phyloP scores from a whole-genome alignment of 75 land plant genomes.

The Sequoiadendron giganteum region DNA sequence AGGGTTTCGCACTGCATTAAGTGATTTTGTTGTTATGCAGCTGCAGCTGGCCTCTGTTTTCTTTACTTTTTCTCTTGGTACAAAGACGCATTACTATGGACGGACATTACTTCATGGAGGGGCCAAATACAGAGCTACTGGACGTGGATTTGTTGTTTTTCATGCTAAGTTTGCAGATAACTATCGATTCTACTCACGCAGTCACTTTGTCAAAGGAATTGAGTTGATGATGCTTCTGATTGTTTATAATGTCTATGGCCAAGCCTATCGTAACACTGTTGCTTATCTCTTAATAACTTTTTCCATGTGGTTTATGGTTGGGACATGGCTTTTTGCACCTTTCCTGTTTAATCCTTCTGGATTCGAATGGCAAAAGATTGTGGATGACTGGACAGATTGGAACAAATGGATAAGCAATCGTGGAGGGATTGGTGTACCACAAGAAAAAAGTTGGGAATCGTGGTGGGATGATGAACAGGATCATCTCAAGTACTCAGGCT shows the following conservation, averaged over 20 bases:
- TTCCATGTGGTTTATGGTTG: constrained; percentile 97
- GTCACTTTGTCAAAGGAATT: constrained; percentile 90
- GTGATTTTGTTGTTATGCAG: constrained; percentile 90
- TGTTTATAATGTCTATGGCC: constrained; percentile 63
- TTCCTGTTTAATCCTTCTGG: constrained; percentile 98
- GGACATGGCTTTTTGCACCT: constrained; percentile 98
- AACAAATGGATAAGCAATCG: constrained; percentile 88
- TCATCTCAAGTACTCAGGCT: constrained; percentile 72
- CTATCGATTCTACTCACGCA: constrained; percentile 38
- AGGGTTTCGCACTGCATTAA: constrained; percentile 81
- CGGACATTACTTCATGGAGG: constrained; percentile 95
- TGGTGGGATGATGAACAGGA: constrained; percentile 99
- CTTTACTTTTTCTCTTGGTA: constrained; percentile 93
- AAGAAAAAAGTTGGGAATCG: constrained; percentile 95
- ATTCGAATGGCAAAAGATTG: constrained; percentile 98
- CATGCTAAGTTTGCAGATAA: constrained; percentile 97
- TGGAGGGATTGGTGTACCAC: constrained; percentile 87
- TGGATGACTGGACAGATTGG: constrained; percentile 99
- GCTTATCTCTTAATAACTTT: constrained; percentile 68
- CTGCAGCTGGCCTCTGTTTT: constrained; percentile 87
- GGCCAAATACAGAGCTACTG: constrained; percentile 87
- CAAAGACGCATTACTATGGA: constrained; percentile 87
- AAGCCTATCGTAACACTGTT: constrained; percentile 47
- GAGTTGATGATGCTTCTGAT: constrained; percentile 70
- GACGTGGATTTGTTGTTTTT: constrained; percentile 92